Evolutionary conservation across 352 stramenopile species (phyloP), one percentile per base, ranked within the genome.

Genomic region (Phytophthora citrophthora): DNA sequence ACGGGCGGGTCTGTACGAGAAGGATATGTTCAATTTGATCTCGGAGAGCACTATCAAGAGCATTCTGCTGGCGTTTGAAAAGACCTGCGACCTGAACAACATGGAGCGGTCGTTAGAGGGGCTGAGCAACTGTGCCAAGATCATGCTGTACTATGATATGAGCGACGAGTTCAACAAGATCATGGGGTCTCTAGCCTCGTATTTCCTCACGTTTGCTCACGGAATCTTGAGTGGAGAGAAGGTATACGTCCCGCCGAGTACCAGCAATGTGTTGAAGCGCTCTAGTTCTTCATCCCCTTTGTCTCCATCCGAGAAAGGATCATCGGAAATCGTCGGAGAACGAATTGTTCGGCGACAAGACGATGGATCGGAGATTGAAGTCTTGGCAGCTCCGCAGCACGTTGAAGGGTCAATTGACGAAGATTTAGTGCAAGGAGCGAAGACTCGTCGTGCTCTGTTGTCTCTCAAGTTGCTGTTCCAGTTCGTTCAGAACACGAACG

Each of bases 21-120:
- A 91, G 39, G 88, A 96, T 41, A 96, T 96, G 88, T 95, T 96
- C 62, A 84, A 86, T 15, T 52, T 96, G 38, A 89, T 96, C 31
- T 83, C 81, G 4, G 88, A 96, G 40, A 81, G 65, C 11, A 89
- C 86, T 1, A 90, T 94, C 41, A 86, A 90, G 61, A 91, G 83
- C 48, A 90, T 95, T 36, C 59, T 93, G 12, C 61, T 92, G 26
- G 86, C 87, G 15, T 96, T 90, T 43, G 86, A 95, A 60, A 93
- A 90, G 65, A 95, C 86, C 8, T 89, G 83, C 54, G 88, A 96
- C 45, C 54, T 90, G 16, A 85, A 70, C 39, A 96, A 92, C 64
- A 95, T 96, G 85, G 80, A 94, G 51, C 82, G 85, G 9, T 79
- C 88, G 4, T 64, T 95, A 45, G 86, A 96, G 45, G 88, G 88